Conservation (phyloP, 2,329 filamentous ascomycete genomes). For the Cytospora piceae region DNA sequence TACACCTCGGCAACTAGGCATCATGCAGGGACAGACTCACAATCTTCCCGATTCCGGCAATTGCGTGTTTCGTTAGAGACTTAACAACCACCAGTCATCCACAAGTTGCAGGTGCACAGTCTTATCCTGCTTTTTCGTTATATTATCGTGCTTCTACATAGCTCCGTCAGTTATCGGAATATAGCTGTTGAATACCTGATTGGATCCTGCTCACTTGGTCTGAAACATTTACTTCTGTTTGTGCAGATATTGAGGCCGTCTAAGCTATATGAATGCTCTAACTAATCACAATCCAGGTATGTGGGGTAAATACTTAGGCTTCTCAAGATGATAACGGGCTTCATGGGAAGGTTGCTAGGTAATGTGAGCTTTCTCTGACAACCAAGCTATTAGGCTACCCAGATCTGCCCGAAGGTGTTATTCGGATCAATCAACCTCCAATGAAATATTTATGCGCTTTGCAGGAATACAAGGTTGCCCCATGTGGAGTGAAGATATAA, state of each 20-base stretch:
- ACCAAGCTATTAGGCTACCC: neutral
- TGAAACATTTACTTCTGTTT: conserved; percentile 8
- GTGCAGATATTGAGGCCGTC: conserved; percentile 11
- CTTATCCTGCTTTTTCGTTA: neutral
- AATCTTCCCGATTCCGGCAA: neutral
- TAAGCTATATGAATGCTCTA: conserved; percentile 16
- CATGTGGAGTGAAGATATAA: too few species aligned
- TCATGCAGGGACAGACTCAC: neutral
- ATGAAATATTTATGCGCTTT: too few species aligned
- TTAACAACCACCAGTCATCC: too few species aligned
- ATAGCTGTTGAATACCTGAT: neutral
- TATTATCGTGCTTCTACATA: neutral
- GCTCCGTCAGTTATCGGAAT: neutral
- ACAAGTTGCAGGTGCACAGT: neutral
- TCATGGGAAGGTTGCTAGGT: neutral
- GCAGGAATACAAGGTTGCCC: too few species aligned
- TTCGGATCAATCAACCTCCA: neutral
- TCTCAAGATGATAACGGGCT: neutral
- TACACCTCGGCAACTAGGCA: neutral
- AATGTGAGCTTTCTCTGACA: neutral
- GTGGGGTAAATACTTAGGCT: neutral
- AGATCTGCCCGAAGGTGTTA: neutral
- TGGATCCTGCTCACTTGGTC: neutral
- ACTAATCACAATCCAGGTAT: neutral
- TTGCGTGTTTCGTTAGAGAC: neutral